phyloP scores from a whole-genome alignment of 257 asterid genomes.

The Apocynum venetum region DNA sequence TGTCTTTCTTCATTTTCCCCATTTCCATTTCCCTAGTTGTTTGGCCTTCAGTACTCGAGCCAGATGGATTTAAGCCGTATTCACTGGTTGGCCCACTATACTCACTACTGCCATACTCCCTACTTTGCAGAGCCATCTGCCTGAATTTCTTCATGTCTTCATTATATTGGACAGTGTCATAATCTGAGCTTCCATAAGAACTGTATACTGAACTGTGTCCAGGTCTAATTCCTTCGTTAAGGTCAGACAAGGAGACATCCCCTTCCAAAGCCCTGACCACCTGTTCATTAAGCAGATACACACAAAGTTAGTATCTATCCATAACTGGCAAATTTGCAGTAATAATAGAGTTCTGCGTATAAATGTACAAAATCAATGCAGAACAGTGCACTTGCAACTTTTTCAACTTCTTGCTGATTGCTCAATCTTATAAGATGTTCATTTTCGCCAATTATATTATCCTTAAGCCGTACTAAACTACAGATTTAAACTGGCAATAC shows the following conservation, averaged over 20 bases:
- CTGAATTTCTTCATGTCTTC: constrained; percentile 77
- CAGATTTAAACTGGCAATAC: neutral
- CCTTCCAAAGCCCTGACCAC: constrained; percentile 94
- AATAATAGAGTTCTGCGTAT: neutral
- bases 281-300: constrained; percentile 33
- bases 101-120: constrained; percentile 56
- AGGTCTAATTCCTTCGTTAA: constrained; percentile 65
- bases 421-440: neutral
- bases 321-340: neutral
- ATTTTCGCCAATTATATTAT: neutral
- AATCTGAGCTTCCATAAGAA: constrained; percentile 81
- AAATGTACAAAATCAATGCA: neutral
- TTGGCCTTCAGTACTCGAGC: constrained; percentile 78
- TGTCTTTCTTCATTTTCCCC: constrained; percentile 43
- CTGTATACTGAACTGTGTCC: constrained; percentile 73
- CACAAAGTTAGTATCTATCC: neutral
- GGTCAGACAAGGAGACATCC: constrained; percentile 65
- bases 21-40: constrained; percentile 63
- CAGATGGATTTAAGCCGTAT: constrained; percentile 70
- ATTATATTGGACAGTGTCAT: constrained; percentile 58
- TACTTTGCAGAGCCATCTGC: constrained; percentile 64
- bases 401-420: neutral
- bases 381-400: neutral
- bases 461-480: neutral
- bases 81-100: constrained; percentile 82